Evolutionary conservation across 768 basidiomycete species (phyloP), one percentile per base, ranked within the genome.

Genomic region (Tylopilus subfusipes): DNA sequence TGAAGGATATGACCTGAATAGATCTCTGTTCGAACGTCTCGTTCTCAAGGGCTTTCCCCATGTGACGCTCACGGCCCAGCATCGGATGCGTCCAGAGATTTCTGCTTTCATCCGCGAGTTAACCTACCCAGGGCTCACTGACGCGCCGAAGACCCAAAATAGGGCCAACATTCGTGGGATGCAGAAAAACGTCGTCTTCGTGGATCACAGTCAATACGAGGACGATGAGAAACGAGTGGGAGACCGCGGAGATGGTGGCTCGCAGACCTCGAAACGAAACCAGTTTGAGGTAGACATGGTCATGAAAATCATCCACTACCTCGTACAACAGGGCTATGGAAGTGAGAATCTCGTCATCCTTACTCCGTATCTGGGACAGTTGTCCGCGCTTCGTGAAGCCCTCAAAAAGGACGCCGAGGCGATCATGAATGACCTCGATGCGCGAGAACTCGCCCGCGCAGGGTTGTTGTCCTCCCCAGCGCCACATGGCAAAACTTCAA

Each of bases 1-100:
- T 1, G 79, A 83, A 2, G 85, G 85, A 4, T 88, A 74, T 58
- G 82, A 88, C 55, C 73, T 88, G 22, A 88, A 89, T 52, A 70
- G 74, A 47, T 86, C 84, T 0, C 70, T 89, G 0, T 88, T 88
- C 58, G 87, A 89, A 56, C 82, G 86, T 5, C 76, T 88, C 2
- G 81, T 87, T 19, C 65, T 80, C 11, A 76, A 77, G 54, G 80
- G 77, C 0, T 88, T 82, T 60, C 86, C 86, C 0, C 86, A 88
- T 62, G 59, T 68, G 44, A 82, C 76, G 0, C 77, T 88, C 18
- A 64, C 59, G 0, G 62, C 76, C 42, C 87, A 88, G 55, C 86
- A 88, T 62, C 81, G 87, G 13, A 88, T 88, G 87, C 76, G 86
- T 9, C 87, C 86, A 1, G 85, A 88, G 57, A 88, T 88, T 13